These are phyloP conservation scores for Persicaria maculosa DNA, from an alignment of 148 eudicot species.

Conservation along the genomic window DNA sequence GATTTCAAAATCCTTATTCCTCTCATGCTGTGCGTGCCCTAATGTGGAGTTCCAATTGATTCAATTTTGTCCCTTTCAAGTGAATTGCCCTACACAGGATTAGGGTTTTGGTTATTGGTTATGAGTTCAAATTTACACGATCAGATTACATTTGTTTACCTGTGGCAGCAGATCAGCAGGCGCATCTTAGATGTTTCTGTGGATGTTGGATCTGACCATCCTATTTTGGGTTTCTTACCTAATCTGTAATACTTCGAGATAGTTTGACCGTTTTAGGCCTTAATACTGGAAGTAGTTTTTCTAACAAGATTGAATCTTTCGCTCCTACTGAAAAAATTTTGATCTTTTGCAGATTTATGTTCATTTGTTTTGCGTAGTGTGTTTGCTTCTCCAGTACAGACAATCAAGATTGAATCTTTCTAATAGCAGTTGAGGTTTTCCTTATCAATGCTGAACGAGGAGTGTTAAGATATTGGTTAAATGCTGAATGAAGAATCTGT, in stretches of 20 bases:
- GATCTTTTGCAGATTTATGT: background rate
- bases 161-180: background rate
- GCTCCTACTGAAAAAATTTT: background rate
- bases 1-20: background rate
- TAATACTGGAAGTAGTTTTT: background rate
- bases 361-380: background rate
- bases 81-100: background rate
- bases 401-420: slow-evolving; percentile 3
- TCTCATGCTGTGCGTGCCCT: background rate
- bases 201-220: background rate
- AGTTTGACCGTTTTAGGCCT: background rate
- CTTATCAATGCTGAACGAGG: background rate
- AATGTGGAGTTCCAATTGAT: background rate
- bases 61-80: background rate
- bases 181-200: background rate
- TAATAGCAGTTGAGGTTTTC: background rate
- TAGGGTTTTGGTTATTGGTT: background rate
- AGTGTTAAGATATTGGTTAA: background rate
- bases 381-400: background rate
- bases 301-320: too few species aligned
- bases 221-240: background rate
- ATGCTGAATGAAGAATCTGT: background rate
- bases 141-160: background rate
- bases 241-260: background rate
- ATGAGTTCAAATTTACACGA: background rate